phyloP scores from a whole-genome alignment of 805 yeast genomes.

The Lachancea sp. region DNA sequence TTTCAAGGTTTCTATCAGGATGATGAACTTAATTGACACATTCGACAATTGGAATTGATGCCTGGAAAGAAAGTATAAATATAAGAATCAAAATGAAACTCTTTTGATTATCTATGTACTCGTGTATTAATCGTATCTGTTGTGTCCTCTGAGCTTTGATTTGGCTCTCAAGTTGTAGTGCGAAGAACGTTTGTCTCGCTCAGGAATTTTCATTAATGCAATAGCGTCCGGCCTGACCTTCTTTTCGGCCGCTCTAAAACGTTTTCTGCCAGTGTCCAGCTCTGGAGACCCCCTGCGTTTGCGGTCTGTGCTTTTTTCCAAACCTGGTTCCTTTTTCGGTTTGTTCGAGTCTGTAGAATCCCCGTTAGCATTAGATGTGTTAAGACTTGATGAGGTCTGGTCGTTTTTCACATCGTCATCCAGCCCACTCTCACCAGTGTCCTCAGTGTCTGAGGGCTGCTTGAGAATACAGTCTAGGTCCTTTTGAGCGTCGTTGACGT shows the following conservation, averaged over 20 bases:
- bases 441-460: conserved; percentile 15
- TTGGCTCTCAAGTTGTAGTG: conserved; percentile 31
- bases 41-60: too few relatives aligned
- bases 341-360: neutral
- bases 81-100: neutral
- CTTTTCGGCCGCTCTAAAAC: conserved; percentile 23
- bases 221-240: conserved; percentile 25
- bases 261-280: conserved; percentile 10
- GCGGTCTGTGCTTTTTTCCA: conserved; percentile 2
- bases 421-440: conserved; percentile 4
- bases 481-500: conserved; percentile 26
- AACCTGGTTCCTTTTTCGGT: neutral
- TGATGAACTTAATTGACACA: neutral
- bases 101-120: neutral
- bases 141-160: conserved; percentile 23
- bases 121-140: conserved; percentile 5
- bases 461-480: conserved; percentile 19
- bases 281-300: conserved; percentile 13
- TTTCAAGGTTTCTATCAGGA: neutral
- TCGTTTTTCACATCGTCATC: neutral
- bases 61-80: neutral
- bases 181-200: conserved; percentile 26
- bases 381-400: neutral
- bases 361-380: neutral
- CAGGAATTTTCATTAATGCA: conserved; percentile 19